These are phyloP conservation scores for Pseudogymnoascus sp. DNA, from an alignment of 2,329 filamentous ascomycete species.

Conservation along the genomic window DNA sequence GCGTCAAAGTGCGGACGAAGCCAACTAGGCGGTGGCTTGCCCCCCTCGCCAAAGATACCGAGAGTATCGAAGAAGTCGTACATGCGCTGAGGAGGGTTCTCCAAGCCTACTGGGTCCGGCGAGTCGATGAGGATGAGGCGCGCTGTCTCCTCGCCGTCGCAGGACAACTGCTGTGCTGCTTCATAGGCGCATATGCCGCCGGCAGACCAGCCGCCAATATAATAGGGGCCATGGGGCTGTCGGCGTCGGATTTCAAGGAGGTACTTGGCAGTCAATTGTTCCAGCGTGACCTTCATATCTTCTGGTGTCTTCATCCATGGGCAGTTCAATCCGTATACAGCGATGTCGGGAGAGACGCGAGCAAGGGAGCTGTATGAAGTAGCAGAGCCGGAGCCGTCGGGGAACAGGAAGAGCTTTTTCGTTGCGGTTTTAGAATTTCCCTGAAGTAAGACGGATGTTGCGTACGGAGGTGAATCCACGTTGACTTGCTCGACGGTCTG, in stretches of 20 bases:
- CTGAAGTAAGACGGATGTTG: slow-evolving; percentile 29
- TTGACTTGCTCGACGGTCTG: background rate
- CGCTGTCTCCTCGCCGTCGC: slow-evolving; percentile 31
- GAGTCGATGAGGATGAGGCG: slow-evolving; percentile 37
- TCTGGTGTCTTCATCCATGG: slow-evolving; percentile 31
- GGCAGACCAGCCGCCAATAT: slow-evolving; percentile 45
- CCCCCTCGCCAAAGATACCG: slow-evolving; percentile 33
- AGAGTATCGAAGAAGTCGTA: slow-evolving; percentile 42
- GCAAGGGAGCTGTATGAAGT: slow-evolving; percentile 34
- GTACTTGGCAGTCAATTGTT: slow-evolving; percentile 31
- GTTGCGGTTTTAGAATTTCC: slow-evolving; percentile 22
- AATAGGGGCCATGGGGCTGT: slow-evolving; percentile 39
- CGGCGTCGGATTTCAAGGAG: slow-evolving; percentile 38
- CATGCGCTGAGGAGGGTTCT: slow-evolving; percentile 39
- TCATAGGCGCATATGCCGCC: slow-evolving; percentile 44
- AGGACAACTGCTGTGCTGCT: slow-evolving; percentile 33
- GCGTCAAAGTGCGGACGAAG: slow-evolving; percentile 44
- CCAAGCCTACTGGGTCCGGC: slow-evolving; percentile 36
- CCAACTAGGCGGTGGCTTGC: slow-evolving; percentile 33
- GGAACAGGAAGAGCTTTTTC: slow-evolving; percentile 33
- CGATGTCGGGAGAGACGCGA: slow-evolving; percentile 24
- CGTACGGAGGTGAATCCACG: background rate
- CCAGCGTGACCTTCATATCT: slow-evolving; percentile 28
- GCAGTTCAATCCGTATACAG: slow-evolving; percentile 34
- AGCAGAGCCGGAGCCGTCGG: slow-evolving; percentile 37